Conservation (phyloP, 169 alveolate genomes). For the Plasmodium cynomolgi region DNA sequence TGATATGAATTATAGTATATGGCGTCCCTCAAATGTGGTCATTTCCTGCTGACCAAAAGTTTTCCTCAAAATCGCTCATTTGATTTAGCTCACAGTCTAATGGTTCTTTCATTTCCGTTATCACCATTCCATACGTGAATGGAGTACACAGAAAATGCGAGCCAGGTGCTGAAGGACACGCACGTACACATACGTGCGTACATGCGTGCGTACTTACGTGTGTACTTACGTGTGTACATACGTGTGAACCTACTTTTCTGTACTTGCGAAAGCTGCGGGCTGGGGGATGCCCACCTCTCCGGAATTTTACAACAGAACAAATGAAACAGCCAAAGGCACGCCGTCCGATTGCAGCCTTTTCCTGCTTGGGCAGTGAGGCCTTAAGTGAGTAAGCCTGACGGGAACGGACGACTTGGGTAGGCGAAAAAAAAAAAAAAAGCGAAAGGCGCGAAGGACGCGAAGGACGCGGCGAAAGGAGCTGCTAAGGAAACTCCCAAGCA, state of each 20-base stretch:
- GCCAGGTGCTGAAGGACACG: not conserved
- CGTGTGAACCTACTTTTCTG: not conserved
- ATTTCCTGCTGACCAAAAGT: not conserved
- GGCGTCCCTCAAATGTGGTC: not conserved
- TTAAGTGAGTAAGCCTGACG: not conserved
- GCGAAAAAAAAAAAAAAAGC: not conserved
- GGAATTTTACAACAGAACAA: not conserved
- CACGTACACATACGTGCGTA: not conserved
- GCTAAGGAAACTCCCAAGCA: not conserved
- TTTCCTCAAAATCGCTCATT: not conserved
- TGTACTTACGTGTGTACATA: not conserved
- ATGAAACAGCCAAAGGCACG: not conserved
- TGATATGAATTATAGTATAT: not conserved
- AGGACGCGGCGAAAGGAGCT: no score
- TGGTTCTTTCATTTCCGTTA: not conserved
- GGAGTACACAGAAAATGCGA: not conserved
- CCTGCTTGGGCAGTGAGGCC: not conserved
- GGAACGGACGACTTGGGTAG: not conserved
- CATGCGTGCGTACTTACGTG: not conserved
- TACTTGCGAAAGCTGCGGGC: not conserved
- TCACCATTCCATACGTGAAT: not conserved
- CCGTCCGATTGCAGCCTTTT: not conserved
- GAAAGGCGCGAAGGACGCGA: not conserved
- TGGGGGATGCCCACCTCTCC: not conserved
- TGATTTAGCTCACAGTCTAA: not conserved